Percentiles rank a stretch among this genome's conserved stretches.
Conservation (phyloP, 164 flowering plant genomes). For the Cinnamomum micranthum region DNA sequence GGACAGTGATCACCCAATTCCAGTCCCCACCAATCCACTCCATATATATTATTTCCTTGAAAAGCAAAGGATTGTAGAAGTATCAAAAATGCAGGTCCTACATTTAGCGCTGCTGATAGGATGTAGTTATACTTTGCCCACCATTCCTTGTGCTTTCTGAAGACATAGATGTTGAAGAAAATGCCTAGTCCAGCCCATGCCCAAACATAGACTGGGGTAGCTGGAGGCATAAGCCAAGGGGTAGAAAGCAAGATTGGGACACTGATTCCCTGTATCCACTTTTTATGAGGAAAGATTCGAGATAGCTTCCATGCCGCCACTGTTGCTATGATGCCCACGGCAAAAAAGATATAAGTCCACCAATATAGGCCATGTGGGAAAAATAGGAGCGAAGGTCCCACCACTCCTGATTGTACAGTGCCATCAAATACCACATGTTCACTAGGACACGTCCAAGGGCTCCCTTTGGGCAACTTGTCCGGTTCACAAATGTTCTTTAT, state of each 20-base stretch:
- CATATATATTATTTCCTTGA: background rate
- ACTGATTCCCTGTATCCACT: conserved; percentile 42
- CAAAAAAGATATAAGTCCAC: background rate
- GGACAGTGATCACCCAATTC: background rate
- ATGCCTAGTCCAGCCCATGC: background rate
- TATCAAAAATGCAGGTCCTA: background rate
- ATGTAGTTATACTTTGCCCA: conserved; percentile 2
- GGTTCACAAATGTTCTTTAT: conserved; percentile 15
- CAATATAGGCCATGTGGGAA: conserved; percentile 7
- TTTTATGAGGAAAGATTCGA: conserved; percentile 10
- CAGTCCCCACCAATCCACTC: background rate
- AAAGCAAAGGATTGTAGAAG: background rate
- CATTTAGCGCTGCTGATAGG: background rate
- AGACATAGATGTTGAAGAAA: background rate
- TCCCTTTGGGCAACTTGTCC: conserved; percentile 12
- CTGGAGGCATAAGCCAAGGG: background rate
- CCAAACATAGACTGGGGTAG: background rate
- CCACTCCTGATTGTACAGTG: background rate
- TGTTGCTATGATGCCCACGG: background rate
- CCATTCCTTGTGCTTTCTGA: background rate
- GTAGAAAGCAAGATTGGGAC: background rate
- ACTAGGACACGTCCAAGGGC: conserved; percentile 25
- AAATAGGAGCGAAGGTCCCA: conserved; percentile 3
- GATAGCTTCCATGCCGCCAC: background rate
- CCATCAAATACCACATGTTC: conserved; percentile 12